Evolutionary conservation across 1,284 basidiomycete species (phyloP).

Genomic region (Tilletia setariae): DNA sequence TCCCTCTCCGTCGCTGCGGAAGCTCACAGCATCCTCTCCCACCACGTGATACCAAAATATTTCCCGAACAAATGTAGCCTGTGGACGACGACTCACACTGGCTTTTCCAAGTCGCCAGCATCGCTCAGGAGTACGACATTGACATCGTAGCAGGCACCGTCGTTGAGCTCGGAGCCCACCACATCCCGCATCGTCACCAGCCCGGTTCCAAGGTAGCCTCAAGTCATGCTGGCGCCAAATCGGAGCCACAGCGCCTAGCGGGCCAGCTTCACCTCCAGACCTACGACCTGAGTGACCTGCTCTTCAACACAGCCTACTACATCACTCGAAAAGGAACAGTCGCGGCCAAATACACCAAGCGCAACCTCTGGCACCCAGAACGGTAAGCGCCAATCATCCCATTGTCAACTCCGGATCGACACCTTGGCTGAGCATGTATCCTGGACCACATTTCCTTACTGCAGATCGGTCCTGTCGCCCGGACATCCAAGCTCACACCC

Average conservation of each 20-base stretch:
- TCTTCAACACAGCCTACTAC: conserved; percentile 52
- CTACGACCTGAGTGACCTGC: conserved; percentile 9
- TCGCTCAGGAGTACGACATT: conserved; percentile 35
- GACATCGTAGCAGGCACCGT: conserved; percentile 52
- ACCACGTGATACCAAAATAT: too few species aligned
- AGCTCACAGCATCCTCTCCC: too few species aligned
- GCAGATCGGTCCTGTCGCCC: conserved; percentile 27
- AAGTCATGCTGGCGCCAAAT: background rate
- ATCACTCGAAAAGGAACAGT: conserved; percentile 35
- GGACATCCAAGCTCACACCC: conserved; percentile 38
- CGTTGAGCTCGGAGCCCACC: conserved; percentile 37
- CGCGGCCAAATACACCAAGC: conserved; percentile 46
- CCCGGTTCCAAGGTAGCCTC: background rate
- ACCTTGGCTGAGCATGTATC: too few species aligned
- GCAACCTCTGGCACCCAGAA: conserved; percentile 52
- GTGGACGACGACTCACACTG: conserved; percentile 33
- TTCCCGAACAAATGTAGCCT: background rate
- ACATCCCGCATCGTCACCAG: conserved; percentile 18
- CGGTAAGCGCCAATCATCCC: conserved; percentile 13
- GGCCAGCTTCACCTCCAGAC: background rate
- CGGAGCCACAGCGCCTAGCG: background rate
- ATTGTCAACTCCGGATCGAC: too few species aligned
- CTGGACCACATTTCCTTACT: background rate
- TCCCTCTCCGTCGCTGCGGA: background rate
- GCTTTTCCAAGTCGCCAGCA: conserved; percentile 31